Percentiles rank a stretch among this genome's conserved stretches.
These are phyloP conservation scores for Dothidotthia symphoricarpi DNA, from an alignment of 2,329 filamentous ascomycete genomes.

Conservation along the genomic window DNA sequence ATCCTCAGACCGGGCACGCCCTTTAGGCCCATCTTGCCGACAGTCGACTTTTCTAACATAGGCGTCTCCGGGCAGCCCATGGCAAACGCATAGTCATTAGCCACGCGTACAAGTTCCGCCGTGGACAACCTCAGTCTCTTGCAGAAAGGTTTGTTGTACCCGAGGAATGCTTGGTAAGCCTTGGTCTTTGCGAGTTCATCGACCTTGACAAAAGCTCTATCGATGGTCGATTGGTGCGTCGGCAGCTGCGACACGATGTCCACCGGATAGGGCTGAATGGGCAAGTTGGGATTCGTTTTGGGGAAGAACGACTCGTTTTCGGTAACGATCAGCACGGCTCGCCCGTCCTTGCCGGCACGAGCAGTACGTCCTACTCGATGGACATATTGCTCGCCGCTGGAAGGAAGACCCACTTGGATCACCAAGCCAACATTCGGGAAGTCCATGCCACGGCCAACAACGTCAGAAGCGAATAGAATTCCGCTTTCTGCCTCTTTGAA, in stretches of 20 bases:
- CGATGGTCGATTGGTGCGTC: conserved; percentile 32
- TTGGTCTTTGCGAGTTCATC: conserved; percentile 45
- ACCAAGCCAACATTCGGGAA: conserved; percentile 53
- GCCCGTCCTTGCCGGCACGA: conserved; percentile 49
- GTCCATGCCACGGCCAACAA: conserved; percentile 52
- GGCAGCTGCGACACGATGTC: conserved; percentile 41
- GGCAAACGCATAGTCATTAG: conserved; percentile 45
- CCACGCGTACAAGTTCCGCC: conserved; percentile 42
- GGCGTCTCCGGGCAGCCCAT: conserved; percentile 50
- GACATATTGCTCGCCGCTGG: conserved; percentile 49
- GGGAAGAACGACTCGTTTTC: conserved; percentile 55
- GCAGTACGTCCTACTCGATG: conserved; percentile 47
- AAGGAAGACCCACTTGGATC: conserved; percentile 52
- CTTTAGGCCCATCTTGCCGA: conserved; percentile 52
- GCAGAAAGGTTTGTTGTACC: conserved; percentile 48
- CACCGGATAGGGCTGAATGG: conserved; percentile 51
- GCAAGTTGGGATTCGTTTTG: conserved; percentile 49
- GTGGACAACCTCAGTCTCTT: conserved; percentile 45
- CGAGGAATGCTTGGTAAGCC: conserved; percentile 50
- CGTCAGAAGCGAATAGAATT: conserved; percentile 53
- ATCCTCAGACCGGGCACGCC: conserved; percentile 45
- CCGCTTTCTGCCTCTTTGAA: conserved; percentile 49
- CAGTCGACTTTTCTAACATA: conserved; percentile 45
- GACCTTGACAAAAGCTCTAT: conserved; percentile 36
- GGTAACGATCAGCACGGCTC: conserved; percentile 55